Percentiles rank a stretch among this genome's conserved stretches.
Evolutionary conservation across 2,329 filamentous ascomycete genomes (phyloP).

Genomic region (Colletotrichum godetiae): DNA sequence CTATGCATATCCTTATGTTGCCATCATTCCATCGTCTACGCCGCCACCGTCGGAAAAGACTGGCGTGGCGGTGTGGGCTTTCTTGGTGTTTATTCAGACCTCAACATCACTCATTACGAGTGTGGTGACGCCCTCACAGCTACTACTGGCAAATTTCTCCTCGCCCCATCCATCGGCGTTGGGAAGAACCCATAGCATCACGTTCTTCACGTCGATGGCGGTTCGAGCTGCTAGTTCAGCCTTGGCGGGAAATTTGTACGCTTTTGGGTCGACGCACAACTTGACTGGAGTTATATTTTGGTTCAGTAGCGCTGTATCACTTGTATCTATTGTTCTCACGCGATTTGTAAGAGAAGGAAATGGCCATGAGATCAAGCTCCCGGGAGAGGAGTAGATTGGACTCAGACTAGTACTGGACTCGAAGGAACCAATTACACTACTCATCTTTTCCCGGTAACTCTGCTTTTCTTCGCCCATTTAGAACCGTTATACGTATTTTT

Average conservation of each 20-base stretch:
- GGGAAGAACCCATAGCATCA: background rate
- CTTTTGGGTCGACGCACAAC: background rate
- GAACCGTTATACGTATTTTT: too few relatives aligned
- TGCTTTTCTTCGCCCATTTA: too few relatives aligned
- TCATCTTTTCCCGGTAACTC: too few relatives aligned
- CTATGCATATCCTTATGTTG: background rate
- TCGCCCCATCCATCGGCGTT: conserved; percentile 4
- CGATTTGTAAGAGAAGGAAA: conserved; percentile 1
- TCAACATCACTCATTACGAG: background rate
- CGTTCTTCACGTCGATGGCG: background rate
- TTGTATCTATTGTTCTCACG: background rate
- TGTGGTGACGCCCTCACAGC: background rate
- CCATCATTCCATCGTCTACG: background rate
- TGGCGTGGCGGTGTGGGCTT: background rate
- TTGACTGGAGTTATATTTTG: background rate
- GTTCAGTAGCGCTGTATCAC: background rate
- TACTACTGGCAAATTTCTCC: background rate
- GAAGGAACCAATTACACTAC: too few relatives aligned
- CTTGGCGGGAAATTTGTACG: background rate
- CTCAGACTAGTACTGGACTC: too few relatives aligned
- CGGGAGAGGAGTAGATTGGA: background rate
- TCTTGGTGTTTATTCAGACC: background rate
- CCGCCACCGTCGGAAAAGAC: conserved; percentile 1
- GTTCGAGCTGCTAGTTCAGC: background rate
- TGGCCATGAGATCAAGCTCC: background rate